Evolutionary conservation across 179 eudicot species (phyloP), one percentile per base, ranked within the genome.

Genomic region (Corrigiola litoralis): DNA sequence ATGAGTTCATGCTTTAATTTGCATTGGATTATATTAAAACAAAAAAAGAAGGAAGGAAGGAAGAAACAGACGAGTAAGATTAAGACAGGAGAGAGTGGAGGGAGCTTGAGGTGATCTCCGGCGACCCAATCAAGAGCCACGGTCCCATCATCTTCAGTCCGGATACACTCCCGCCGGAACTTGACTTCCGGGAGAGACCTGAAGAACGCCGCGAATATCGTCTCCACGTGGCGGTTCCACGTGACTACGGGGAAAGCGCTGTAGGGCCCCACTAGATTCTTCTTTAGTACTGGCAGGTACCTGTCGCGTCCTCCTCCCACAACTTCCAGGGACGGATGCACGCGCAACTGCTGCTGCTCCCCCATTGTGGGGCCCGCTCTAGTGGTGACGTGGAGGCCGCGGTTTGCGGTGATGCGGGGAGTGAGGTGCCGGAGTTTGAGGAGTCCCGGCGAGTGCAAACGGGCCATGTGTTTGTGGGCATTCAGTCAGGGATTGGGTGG

Each of bases 41-140:
- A 21, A 58, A 57, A 51, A 33, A 29, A 28, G 6, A 34, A 5
- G 33, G 12, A 14, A 24, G 27, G 1, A 6, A 24, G 18, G 13
- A 28, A 38, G n/a, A 5, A 20, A 67, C 84, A 55, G 49, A 92
- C 98, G 41, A 94, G 87, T 57, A 94, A 54, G 66, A 94, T 84
- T 68, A 90, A 75, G 4, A 80, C 17, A 4, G 99, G 97, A 32
- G 97, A 68, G 9, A 79, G 58, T 1, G 77, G 53, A 5, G 87
- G 80, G 27, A 94, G 68, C 4, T 14, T 29, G 1, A 48, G 56
- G 32, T 80, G 76, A 63, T 94, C 99, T 1, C 89, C 94, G 42
- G 85, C 69, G 41, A 94, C 86, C 99, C 99, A 90, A 77, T 94
- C 97, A 67, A 94, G 96, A 27, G 96, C 81, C 10, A 94, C 77